phyloP scores from a whole-genome alignment of 345 rosid species.

The Syzygium grande region DNA sequence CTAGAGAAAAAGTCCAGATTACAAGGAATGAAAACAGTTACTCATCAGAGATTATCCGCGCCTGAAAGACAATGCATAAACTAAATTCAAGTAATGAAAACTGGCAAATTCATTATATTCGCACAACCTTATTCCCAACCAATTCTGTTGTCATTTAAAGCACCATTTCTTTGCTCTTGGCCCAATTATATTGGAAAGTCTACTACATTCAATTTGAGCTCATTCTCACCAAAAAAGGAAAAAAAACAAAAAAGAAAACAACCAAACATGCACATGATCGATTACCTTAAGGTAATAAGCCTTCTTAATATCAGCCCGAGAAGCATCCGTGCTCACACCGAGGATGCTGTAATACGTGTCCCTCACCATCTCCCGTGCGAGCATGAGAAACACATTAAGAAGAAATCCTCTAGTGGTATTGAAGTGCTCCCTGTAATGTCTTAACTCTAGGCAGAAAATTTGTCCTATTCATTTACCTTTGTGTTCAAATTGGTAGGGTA shows the following conservation, averaged over 20 bases:
- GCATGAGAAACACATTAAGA: not conserved
- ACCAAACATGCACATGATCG: not conserved
- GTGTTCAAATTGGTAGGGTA: too few relatives aligned
- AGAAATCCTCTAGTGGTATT: not conserved
- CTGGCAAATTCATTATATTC: not conserved
- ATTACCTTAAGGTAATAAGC: conserved; percentile 84
- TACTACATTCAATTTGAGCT: not conserved
- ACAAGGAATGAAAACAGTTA: too few relatives aligned
- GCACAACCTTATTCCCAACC: not conserved
- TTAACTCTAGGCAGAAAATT: too few relatives aligned
- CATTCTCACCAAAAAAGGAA: not conserved
- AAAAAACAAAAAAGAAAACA: not conserved
- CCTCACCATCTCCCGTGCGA: conserved; percentile 37
- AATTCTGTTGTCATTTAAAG: not conserved
- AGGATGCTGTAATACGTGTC: conserved; percentile 68
- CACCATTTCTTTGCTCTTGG: not conserved
- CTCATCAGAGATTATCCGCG: too few relatives aligned
- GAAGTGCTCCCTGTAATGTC: too few relatives aligned
- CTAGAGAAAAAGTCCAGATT: too few relatives aligned
- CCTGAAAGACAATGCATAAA: conserved; percentile 30
- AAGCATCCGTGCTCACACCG: conserved; percentile 63
- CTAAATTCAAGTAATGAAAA: not conserved
- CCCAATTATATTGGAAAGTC: not conserved
- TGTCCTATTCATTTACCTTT: too few relatives aligned
- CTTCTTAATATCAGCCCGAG: conserved; percentile 77